phyloP scores from a whole-genome alignment of 345 rosid genomes.

The Erysimum cheiranthoides region DNA sequence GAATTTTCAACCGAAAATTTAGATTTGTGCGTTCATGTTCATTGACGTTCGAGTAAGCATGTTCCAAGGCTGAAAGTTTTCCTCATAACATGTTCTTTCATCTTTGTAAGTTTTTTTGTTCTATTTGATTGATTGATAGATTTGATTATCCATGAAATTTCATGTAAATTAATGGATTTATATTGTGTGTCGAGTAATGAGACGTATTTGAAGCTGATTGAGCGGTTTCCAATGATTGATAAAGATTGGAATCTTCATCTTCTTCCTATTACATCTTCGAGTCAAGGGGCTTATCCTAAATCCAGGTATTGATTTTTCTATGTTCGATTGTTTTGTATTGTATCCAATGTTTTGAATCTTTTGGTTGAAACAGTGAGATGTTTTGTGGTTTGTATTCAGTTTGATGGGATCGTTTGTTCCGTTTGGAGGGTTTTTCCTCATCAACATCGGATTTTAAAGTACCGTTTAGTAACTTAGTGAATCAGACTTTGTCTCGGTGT shows the following conservation, averaged over 20 bases:
- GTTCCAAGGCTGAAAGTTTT: no score
- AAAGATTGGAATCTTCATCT: slow-evolving; percentile 71
- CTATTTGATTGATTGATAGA: no score
- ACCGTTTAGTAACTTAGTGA: slow-evolving; percentile 45
- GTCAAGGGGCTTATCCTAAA: slow-evolving; percentile 51
- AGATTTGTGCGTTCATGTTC: no score
- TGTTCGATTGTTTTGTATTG: background rate
- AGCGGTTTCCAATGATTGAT: slow-evolving; percentile 56
- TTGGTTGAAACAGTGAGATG: slow-evolving; percentile 15
- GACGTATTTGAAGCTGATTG: slow-evolving; percentile 54
- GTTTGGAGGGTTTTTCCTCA: slow-evolving; percentile 77
- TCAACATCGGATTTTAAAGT: slow-evolving; percentile 54
- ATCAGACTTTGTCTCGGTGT: slow-evolving; percentile 51
- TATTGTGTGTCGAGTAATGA: slow-evolving; percentile 56
- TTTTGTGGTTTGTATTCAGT: slow-evolving; percentile 51
- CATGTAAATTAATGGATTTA: no score
- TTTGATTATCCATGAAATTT: no score
- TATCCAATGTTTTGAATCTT: background rate
- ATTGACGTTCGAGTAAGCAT: no score
- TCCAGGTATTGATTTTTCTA: slow-evolving; percentile 51
- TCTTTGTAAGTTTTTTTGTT: no score
- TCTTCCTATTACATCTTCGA: slow-evolving; percentile 59
- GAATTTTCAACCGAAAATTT: no score
- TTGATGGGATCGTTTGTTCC: slow-evolving; percentile 83
- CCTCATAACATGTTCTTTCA: no score